Evolutionary conservation across 2,329 filamentous ascomycete species (phyloP).

Genomic region (Rhexocercosporidium sp.): DNA sequence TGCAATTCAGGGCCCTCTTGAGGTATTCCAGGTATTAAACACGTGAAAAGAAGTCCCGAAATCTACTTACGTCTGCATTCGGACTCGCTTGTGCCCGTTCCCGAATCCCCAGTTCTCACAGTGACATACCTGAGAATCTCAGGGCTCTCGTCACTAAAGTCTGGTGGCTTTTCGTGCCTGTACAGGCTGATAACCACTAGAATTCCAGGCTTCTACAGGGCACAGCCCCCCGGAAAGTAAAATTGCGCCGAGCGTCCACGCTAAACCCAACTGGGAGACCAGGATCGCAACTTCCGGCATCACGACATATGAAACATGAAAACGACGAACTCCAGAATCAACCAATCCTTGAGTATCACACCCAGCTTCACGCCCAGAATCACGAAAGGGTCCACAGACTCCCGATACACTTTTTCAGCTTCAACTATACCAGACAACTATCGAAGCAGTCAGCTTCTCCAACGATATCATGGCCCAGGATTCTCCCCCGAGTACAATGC

Average conservation of each 20-base stretch:
- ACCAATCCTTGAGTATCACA: neutral
- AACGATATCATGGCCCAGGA: neutral
- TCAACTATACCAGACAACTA: neutral
- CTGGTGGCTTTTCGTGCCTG: no score
- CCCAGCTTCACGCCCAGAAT: neutral
- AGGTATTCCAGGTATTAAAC: neutral
- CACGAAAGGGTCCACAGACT: no score
- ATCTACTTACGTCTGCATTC: neutral
- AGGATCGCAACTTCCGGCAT: neutral
- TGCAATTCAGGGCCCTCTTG: no score
- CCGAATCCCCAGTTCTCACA: neutral
- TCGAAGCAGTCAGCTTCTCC: neutral
- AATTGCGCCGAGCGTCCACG: neutral
- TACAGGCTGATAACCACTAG: neutral
- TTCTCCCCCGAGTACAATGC: constrained; percentile 16
- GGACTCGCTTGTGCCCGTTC: neutral
- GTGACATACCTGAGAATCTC: neutral
- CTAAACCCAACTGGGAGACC: neutral
- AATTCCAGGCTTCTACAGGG: neutral
- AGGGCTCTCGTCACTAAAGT: neutral
- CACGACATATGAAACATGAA: constrained; percentile 1
- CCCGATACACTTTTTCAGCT: no score
- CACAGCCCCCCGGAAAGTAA: neutral
- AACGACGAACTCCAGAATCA: neutral
- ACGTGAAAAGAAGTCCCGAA: no score